Evolutionary conservation across 257 asterid species (phyloP), one percentile per base, ranked within the genome.

Genomic region (Lithospermum erythrorhizon): DNA sequence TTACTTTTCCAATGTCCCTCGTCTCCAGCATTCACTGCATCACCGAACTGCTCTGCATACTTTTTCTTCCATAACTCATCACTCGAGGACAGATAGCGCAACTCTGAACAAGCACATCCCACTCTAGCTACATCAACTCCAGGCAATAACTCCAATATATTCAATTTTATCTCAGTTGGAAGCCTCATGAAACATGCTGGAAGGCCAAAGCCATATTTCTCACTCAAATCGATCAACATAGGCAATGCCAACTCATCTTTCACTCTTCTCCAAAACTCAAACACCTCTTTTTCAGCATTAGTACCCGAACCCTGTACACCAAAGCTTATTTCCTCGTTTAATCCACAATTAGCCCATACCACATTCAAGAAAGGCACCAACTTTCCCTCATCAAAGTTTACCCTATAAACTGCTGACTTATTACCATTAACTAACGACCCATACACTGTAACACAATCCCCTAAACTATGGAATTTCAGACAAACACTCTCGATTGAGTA

Each of bases 171-270:
- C 5, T 86, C 99, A 60, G 85, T 81, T 0, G 95, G 95, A 4
- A 89, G 87, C 6, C 84, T 74, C 65, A 66, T 73, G 61, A 93
- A 89, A 79, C 99, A 93, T 0, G 96, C 87, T 27, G 96, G 99
- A 23, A 89, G 95, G 21, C 21, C 77, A 13, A 86, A 70, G 65
- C 89, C 87, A 25, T 77, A 52, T 65, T 75, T 85, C 37, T 86
- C 95, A 18, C 95, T 80, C 25, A 88, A 65, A 67, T 87, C 96
- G 58, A 93, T 93, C 75, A 86, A 61, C 86, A 93, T 76, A 21
- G 97, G 96, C 72, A 93, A 74, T 15, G 84, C 94, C 15, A 93
- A 80, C 41, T 68, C 72, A 53, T 93, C 98, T 75, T 88, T 93
- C 41, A 86, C 83, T 0, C 9, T 68, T 65, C 85, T 87, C 97